These are phyloP conservation scores for Atkinsonella hypoxylon DNA, from an alignment of 2,329 filamentous ascomycete species.

Conservation along the genomic window DNA sequence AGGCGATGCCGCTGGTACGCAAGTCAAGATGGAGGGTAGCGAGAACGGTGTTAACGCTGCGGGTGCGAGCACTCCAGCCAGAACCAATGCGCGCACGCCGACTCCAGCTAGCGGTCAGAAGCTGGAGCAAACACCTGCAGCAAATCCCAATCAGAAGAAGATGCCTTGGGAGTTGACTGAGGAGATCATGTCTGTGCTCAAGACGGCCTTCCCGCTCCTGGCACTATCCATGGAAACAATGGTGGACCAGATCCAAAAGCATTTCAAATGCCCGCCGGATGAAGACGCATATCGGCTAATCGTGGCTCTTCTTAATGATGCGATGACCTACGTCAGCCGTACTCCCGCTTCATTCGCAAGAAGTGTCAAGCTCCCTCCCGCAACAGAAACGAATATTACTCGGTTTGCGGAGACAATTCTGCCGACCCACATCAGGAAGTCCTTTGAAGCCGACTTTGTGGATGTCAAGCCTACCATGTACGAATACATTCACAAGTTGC, in stretches of 20 bases:
- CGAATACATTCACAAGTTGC: conserved; percentile 94
- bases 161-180: conserved; percentile 95
- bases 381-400: conserved; percentile 93
- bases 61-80: conserved; percentile 12
- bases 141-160: conserved; percentile 43
- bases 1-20: conserved; percentile 25
- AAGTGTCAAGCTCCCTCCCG: conserved; percentile 78
- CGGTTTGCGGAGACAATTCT: conserved; percentile 94
- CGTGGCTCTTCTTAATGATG: conserved; percentile 94
- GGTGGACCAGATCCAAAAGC: conserved; percentile 97
- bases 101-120: conserved; percentile 10
- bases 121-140: conserved; percentile 10
- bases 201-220: conserved; percentile 91
- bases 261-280: conserved; percentile 97
- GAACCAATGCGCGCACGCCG: conserved; percentile 15
- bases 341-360: conserved; percentile 78
- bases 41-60: conserved; percentile 19
- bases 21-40: conserved; percentile 33
- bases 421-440: conserved; percentile 85
- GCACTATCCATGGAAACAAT: conserved; percentile 98
- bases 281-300: conserved; percentile 97
- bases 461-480: conserved; percentile 91
- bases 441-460: conserved; percentile 97
- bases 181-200: conserved; percentile 87
- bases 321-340: conserved; percentile 79